Base-by-base conservation (phyloP, 805 yeast species). In the Kodamaea restingae region DNA sequence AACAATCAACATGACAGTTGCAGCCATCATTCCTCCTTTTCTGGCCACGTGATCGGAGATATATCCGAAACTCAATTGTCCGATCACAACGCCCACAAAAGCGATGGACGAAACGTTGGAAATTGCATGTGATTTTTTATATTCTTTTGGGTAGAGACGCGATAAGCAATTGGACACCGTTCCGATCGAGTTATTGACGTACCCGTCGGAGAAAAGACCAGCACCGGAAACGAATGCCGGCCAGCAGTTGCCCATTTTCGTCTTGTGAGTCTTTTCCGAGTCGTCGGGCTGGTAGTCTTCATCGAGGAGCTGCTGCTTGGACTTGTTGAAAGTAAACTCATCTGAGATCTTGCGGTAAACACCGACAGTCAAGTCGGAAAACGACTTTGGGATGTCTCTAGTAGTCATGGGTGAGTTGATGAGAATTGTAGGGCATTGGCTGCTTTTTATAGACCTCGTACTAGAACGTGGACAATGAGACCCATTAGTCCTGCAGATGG, bases 141-240 rank as follows among this genome's bases (percentile, higher is more conserved):
- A 81, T 50, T 73, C 75, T 0, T 59, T 58, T 20, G 87, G 87
- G 56, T 90, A 90, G 29, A 88, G 66, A 2, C 56, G 64, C 14
- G 72, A 58, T 45, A 88, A 69, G 68, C 90, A 80, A 11, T 90
- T 78, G 30, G 81, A 72, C 12, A 82, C 93, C 6, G 91, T 74
- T 42, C 85, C 76, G 42, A 86, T 84, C 40, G 91, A 80, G 63
- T 85, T 86, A 59, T 88, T 88, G 45, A 86, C 83, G 59, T 88
- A 88, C 38, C 97, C 97, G 61, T 90, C 97, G 26, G 93, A 81
- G 63, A 88, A 88, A 31, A 88, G 70, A 38, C 96, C 96, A 0
- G 96, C 91, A 45, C 96, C 97, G 1, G 95, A 81, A 9, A 87
- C 81, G 28, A 41, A 37, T 10, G 41, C 41, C 18, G 44, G 44